phyloP scores from a whole-genome alignment of 108 stramenopile genomes.

The Fistulifera pelliculosa region DNA sequence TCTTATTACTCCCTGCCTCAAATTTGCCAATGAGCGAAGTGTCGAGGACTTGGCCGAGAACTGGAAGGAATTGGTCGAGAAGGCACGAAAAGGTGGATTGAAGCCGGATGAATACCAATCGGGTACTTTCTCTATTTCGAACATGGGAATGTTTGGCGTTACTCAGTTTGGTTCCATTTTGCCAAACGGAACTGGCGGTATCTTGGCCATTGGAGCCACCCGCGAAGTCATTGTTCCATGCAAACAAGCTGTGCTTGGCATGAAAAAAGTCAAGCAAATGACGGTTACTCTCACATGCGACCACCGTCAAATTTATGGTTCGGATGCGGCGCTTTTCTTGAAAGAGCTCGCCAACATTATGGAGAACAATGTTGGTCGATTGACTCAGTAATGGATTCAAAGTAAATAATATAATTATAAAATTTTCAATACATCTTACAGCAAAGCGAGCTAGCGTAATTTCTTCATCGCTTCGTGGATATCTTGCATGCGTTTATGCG shows the following conservation, averaged over 20 bases:
- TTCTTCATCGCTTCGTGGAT: too few species aligned
- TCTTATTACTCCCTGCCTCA: constrained; percentile 92
- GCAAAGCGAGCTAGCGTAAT: too few species aligned
- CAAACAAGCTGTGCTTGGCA: constrained; percentile 63
- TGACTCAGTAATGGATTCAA: too few species aligned
- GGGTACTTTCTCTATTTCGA: constrained; percentile 96
- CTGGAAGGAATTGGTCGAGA: constrained; percentile 90
- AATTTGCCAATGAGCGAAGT: constrained; percentile 86
- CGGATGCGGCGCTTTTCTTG: constrained; percentile 93
- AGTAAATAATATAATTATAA: too few species aligned
- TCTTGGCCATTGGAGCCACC: constrained; percentile 91
- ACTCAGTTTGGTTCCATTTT: constrained; percentile 93
- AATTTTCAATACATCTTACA: too few species aligned
- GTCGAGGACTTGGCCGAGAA: constrained; percentile 81
- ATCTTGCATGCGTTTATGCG: too few species aligned
- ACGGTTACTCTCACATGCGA: constrained; percentile 95
- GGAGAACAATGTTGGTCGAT: constrained; percentile 62
- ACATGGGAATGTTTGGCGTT: constrained; percentile 98
- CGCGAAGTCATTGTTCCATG: constrained; percentile 72
- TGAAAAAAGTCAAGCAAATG: constrained; percentile 93
- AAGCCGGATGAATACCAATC: constrained; percentile 91
- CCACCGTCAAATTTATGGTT: constrained; percentile 96
- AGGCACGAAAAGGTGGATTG: constrained; percentile 70
- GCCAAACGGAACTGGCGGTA: constrained; percentile 83
- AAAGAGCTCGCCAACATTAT: constrained; percentile 87